Base-by-base conservation (phyloP, 2,329 filamentous ascomycete species). In the Aspergillus fumigatiaffinis region DNA sequence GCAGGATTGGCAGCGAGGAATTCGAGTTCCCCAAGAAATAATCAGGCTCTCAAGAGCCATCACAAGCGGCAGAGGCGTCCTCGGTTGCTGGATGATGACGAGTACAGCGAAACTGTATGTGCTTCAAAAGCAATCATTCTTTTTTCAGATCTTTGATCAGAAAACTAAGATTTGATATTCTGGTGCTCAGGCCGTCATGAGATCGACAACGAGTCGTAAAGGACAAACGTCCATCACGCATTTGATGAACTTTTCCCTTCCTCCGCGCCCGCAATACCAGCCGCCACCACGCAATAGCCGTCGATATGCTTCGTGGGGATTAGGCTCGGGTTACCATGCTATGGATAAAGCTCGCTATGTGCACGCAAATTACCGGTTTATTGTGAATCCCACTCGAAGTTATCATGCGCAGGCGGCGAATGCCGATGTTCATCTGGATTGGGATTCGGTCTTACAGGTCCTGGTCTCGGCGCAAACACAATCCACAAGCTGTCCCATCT, bases 221-320 rank as follows among this genome's bases (percentile, higher is more conserved):
- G 94, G 94, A 54, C 93, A 97, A 76, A 97, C 92, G 54, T 96
- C 91, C 68, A 99, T 99, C 71, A 97, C 94, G 44, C 94, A 99
- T 75, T 79, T 99, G 56, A 90, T 99, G 82, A 93, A 93, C 78
- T 96, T 97, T 75, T 87, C 89, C 48, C 80, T 91, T 21, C 90
- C 92, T 23, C 87, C 89, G 46, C 85, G 90, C 50, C 88, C 88
- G 23, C 84, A 87, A 59, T 70, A 76, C 57, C 71, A 78, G 50
- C 66, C 82, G 82, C 66, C 83, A 85, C 65, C 79, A 80, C 78
- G 84, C 59, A 81, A 85, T 38, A 82, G 84, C 66, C 85, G 89
- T 56, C 83, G 89, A 54, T 89, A 90, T 72, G 86, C 88, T 48
- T 89, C 88, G 2, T 96, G 90, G 88, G 91, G 91, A 0, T 80